Evolutionary conservation across 306 rosid genomes (phyloP), one percentile per base, ranked within the genome.

Genomic region (Dicorynia guianensis): DNA sequence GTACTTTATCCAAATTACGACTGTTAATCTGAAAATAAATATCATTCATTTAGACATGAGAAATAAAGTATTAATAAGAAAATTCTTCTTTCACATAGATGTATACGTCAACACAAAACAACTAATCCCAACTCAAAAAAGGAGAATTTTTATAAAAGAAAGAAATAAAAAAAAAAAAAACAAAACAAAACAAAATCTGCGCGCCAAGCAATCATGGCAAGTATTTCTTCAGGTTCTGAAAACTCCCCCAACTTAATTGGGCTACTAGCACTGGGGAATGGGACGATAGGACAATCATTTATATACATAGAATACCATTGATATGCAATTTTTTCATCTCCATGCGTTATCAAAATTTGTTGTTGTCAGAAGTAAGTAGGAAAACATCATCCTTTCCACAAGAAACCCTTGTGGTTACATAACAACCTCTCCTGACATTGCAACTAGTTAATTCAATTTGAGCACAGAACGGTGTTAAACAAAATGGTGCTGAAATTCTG

Each of bases 1-100:
- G 86, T 14, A 92, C 93, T 71, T 82, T 84, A 61, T 92, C 96
- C 93, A 92, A 86, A 84, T 92, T 89, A 4, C 87, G 90, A 83
- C 93, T 88, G 82, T 93, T 88, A 42, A 89, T 92, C 97, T 92
- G 89, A 66, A 73, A 30, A 69, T 46, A 66, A 76, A 54, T 74
- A 54, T 36, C 59, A 60, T 35, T 55, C 46, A n/a, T 44, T 17
- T 4, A 48, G 60, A 20, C 70, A 72, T 49, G 59, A 30, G 55
- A 76, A 77, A 67, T 42, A 47, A 42, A 67, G 15, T 39, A 54
- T 38, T 19, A 44, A 58, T 6, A 13, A 19, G 58, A 6, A 49
- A 57, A 39, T 30, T 47, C 49, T 54, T 2, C 40, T 66, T 55
- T 35, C 55, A n/a, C 17, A 56, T 56, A 46, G 14, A 44, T 30